phyloP scores from a whole-genome alignment of 306 rosid species.

The Begonia masoniana region DNA sequence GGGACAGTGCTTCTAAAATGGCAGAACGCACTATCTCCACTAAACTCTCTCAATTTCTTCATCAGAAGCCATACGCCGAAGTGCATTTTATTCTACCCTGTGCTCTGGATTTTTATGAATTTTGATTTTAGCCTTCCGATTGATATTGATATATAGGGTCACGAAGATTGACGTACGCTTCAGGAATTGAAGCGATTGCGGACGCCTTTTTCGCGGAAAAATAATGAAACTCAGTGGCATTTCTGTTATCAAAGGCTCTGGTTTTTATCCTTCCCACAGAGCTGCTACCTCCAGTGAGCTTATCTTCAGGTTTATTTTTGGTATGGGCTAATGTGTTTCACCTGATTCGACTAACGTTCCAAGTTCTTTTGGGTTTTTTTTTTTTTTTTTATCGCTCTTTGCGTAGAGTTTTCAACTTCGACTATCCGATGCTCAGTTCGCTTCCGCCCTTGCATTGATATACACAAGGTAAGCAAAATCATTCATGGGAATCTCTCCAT shows the following conservation, averaged over 20 bases:
- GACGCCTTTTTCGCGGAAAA: neutral
- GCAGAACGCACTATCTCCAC: no score
- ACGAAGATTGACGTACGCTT: no score
- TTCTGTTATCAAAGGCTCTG: conserved; percentile 11
- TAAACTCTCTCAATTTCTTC: no score
- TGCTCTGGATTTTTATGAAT: no score
- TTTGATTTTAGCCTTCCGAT: no score
- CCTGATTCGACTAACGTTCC: neutral
- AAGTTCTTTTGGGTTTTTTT: neutral
- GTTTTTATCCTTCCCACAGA: neutral
- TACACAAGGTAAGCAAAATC: conserved; percentile 49
- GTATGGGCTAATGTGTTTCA: neutral
- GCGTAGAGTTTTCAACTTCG: conserved; percentile 16
- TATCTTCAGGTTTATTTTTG: neutral
- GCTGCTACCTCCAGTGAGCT: conserved; percentile 26
- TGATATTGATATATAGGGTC: no score
- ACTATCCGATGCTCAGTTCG: conserved; percentile 42
- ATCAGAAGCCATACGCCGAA: no score
- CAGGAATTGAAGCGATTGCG: no score
- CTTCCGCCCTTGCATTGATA: conserved; percentile 82
- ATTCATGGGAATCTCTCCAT: neutral
- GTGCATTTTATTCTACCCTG: no score
- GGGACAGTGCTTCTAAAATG: no score
- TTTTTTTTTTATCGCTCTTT: neutral
- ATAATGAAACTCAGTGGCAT: conserved; percentile 20